Base-by-base conservation (phyloP, 352 stramenopile species). In the Phytopythium oedochilum region DNA sequence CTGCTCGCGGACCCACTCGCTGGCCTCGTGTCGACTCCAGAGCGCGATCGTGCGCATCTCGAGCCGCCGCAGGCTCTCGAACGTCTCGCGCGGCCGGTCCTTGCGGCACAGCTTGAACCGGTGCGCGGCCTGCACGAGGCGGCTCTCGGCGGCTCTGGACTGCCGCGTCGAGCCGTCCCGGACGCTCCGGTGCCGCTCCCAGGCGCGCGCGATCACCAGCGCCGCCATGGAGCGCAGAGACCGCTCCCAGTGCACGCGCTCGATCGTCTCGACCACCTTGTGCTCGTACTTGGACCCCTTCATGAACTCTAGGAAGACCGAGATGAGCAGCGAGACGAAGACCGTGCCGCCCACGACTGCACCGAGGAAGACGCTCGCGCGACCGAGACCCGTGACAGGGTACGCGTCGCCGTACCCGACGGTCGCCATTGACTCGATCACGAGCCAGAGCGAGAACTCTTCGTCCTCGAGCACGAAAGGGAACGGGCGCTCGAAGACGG, bases 381-480 rank as follows among this genome's bases (percentile, higher is more conserved):
- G 75, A 0, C 78, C 78, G 20, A 66, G 66, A 2, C 60, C 58
- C 1, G 78, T 88, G 48, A 88, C 55, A 4, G 75, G 75, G 36
- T 78, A 86, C 25, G 69, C 57, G 47, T 88, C 78, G 4, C 78
- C 78, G 42, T 86, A 88, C 9, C 78, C 78, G 6, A 88, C 78
- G 5, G 63, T 62, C 2, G 78, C 73, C 62, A 86, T 88, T 3
- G 75, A 85, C 47, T 82, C 78, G 22, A 88, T 75, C 2, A 72
- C 75, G 26, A 88, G 64, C 78, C 78, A 88, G 28, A 88, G 58
- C 26, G 75, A 76, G 48, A 86, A 68, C 28, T 77, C 71, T 48
- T 88, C 75, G 9, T 70, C 66, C 40, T 87, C 73, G 9, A 88
- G 46, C 11, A 73, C 63, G 5, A 73, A 86, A 1, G 78, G 75